Percentiles rank a stretch among this genome's conserved stretches.
These are phyloP conservation scores for Trichoderma sp. DNA, from an alignment of 2,329 filamentous ascomycete species.

Conservation along the genomic window DNA sequence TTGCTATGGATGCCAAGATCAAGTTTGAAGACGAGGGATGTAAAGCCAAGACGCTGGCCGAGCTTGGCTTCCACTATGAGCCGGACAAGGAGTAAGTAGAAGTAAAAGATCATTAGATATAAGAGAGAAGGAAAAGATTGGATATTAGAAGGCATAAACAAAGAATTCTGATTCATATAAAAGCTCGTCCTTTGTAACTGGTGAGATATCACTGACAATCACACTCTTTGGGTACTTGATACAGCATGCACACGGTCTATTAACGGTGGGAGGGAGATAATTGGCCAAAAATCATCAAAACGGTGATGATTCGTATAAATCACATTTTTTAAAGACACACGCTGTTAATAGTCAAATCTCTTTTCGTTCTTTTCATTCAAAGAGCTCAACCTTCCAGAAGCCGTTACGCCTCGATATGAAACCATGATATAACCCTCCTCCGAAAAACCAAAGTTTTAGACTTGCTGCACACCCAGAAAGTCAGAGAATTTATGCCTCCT, in stretches of 20 bases:
- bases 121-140: not conserved
- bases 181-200: not conserved
- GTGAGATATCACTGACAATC: not conserved
- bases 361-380: conserved; percentile 31
- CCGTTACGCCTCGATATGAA: conserved; percentile 40
- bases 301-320: conserved; percentile 10
- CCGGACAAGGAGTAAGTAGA: conserved; percentile 19
- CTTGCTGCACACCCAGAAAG: conserved; percentile 41
- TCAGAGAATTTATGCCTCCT: conserved; percentile 35
- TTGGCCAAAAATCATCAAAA: conserved; percentile 4
- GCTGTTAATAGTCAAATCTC: conserved; percentile 31
- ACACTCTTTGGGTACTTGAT: not conserved
- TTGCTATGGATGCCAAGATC: conserved; percentile 67
- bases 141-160: not conserved
- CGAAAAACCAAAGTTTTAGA: conserved; percentile 25
- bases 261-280: not conserved
- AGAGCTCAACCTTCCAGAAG: conserved; percentile 37
- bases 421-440: conserved; percentile 32
- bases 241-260: conserved; percentile 3
- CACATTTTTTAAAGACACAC: conserved; percentile 18
- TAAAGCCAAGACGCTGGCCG: conserved; percentile 61
- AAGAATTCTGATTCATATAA: not conserved
- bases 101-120: not conserved
- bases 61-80: conserved; percentile 67
- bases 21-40: conserved; percentile 67